phyloP scores from a whole-genome alignment of 805 yeast species.

The Cyberlindnera bimundalis region DNA sequence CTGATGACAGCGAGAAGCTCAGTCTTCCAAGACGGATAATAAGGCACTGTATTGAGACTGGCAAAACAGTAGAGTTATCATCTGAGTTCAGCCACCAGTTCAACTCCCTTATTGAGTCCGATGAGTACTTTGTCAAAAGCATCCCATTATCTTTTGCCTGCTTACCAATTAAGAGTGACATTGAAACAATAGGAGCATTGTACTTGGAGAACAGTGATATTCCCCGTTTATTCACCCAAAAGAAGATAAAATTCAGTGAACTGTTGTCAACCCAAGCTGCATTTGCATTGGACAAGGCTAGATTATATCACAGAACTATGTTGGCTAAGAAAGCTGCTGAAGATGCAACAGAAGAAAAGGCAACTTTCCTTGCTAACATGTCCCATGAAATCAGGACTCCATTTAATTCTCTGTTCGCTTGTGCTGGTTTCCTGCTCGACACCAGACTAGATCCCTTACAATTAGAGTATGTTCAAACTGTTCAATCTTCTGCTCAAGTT shows the following conservation, averaged over 20 bases:
- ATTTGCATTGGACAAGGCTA: conserved; percentile 46
- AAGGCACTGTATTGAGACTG: conserved; percentile 36
- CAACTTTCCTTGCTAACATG: conserved; percentile 84
- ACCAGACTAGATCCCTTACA: conserved; percentile 85
- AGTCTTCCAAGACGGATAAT: conserved; percentile 38
- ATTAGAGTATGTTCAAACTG: conserved; percentile 83
- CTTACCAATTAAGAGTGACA: conserved; percentile 42
- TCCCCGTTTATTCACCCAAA: conserved; percentile 30
- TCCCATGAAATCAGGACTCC: conserved; percentile 88
- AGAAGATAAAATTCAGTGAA: conserved; percentile 37
- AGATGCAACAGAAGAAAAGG: conserved; percentile 79
- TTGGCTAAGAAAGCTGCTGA: conserved; percentile 87
- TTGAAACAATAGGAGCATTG: conserved; percentile 42
- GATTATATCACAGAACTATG: conserved; percentile 45
- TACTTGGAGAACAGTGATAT: conserved; percentile 37
- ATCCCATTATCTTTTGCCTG: conserved; percentile 38
- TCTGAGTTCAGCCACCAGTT: conserved; percentile 33
- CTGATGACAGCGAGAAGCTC: conserved; percentile 5
- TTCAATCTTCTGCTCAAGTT: conserved; percentile 82
- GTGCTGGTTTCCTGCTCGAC: conserved; percentile 83
- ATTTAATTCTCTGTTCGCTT: conserved; percentile 86
- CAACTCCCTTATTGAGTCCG: conserved; percentile 33
- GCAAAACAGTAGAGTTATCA: conserved; percentile 35
- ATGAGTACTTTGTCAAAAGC: conserved; percentile 38
- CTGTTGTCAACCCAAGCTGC: conserved; percentile 51